Evolutionary conservation across 768 basidiomycete species (phyloP).

Genomic region (Mrakia gelida): DNA sequence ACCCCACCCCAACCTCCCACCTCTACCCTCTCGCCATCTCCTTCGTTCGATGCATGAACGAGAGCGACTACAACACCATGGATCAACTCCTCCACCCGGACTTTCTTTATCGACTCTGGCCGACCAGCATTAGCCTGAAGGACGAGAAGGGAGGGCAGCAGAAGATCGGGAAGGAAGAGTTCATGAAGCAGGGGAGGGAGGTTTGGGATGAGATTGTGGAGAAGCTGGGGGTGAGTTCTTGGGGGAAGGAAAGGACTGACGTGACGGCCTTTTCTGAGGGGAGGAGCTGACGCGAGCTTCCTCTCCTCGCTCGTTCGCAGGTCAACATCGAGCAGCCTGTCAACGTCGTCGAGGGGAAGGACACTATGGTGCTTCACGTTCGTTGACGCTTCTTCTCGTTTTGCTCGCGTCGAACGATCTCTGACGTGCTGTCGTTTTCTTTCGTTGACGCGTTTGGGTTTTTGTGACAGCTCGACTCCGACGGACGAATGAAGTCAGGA

Average conservation of each 20-base stretch:
- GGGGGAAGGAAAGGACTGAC: neutral
- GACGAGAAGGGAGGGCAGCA: neutral
- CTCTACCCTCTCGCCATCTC: neutral
- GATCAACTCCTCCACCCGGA: neutral
- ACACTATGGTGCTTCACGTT: neutral
- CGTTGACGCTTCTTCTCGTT: neutral
- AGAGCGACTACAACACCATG: neutral
- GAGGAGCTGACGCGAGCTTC: neutral
- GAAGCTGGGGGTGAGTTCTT: neutral
- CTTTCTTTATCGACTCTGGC: neutral
- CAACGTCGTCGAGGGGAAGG: neutral
- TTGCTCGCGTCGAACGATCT: neutral
- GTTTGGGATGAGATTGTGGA: neutral
- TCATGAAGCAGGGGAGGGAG: neutral
- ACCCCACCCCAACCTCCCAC: neutral
- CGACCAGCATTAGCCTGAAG: neutral
- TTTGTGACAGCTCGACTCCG: neutral
- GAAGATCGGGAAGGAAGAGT: neutral
- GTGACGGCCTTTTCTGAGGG: too few relatives aligned
- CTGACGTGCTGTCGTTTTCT: too few relatives aligned
- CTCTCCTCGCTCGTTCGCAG: neutral
- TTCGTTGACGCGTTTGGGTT: too few relatives aligned
- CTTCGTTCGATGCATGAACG: neutral
- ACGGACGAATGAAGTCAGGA: neutral
- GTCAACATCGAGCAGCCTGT: neutral